These are phyloP conservation scores for Daedaleopsis sinensis DNA, from an alignment of 768 basidiomycete genomes.

Conservation along the genomic window DNA sequence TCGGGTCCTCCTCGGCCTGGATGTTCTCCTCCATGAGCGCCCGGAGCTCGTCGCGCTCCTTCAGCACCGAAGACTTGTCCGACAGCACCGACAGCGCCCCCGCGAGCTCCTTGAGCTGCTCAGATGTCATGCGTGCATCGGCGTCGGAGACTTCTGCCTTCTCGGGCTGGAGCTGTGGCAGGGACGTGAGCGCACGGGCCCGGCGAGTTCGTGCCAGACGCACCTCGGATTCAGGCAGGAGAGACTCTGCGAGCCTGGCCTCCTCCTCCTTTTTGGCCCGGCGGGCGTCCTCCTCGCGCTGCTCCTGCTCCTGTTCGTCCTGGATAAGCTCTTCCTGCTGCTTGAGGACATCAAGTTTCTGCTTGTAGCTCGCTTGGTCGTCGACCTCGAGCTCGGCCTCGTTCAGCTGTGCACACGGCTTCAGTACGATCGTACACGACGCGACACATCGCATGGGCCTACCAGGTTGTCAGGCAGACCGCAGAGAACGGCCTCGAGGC, in stretches of 20 bases:
- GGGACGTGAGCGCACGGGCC: neutral
- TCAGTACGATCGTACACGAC: neutral
- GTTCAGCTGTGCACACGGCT: constrained; percentile 63
- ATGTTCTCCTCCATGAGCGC: constrained; percentile 94
- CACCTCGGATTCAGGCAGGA: constrained; percentile 90
- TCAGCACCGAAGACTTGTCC: constrained; percentile 91
- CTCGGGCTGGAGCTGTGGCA: constrained; percentile 63
- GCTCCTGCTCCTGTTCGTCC: constrained; percentile 97
- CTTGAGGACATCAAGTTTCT: constrained; percentile 96
- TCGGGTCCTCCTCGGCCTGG: constrained; percentile 85
- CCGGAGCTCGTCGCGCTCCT: constrained; percentile 92
- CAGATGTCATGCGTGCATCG: constrained; percentile 93
- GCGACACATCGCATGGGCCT: constrained; percentile 31
- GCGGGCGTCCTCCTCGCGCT: constrained; percentile 91
- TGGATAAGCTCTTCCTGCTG: constrained; percentile 99
- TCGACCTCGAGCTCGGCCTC: constrained; percentile 98
- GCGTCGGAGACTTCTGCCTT: constrained; percentile 41
- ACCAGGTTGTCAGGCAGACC: constrained; percentile 95
- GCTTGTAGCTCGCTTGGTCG: constrained; percentile 94
- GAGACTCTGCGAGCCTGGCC: constrained; percentile 74
- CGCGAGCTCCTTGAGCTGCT: constrained; percentile 92
- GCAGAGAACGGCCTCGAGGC: constrained; percentile 88
- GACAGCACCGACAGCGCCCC: constrained; percentile 91
- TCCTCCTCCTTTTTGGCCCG: constrained; percentile 80
- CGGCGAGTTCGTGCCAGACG: no score